Percentiles rank a stretch among this genome's conserved stretches.
Evolutionary conservation across 106 monocot genomes (phyloP).

Genomic region (Chionographis japonica): DNA sequence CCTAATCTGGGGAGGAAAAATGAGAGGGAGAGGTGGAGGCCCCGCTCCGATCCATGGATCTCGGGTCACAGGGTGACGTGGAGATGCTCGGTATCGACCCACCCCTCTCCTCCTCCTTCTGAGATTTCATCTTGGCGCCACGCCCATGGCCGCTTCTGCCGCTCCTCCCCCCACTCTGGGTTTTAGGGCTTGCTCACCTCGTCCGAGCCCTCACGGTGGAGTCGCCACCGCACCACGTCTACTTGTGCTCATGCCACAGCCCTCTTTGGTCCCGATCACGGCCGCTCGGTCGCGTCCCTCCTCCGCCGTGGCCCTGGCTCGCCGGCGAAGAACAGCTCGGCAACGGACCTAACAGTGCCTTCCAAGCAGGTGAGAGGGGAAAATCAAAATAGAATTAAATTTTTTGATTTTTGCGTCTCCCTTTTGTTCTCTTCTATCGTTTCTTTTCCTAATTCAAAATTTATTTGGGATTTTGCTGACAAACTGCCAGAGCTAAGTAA

Average conservation of each 20-base stretch:
- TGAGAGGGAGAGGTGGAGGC: too few species aligned
- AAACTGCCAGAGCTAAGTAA: too few species aligned
- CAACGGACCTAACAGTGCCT: too few species aligned
- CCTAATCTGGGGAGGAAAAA: too few species aligned
- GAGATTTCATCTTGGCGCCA: too few species aligned
- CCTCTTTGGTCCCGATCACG: background rate
- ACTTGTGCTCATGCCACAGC: background rate
- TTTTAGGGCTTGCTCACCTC: background rate
- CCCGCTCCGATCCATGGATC: too few species aligned
- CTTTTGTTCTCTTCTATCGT: background rate
- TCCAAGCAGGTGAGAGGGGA: background rate
- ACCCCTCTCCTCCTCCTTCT: too few species aligned
- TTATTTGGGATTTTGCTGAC: too few species aligned
- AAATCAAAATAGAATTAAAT: too few species aligned
- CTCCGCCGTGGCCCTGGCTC: background rate
- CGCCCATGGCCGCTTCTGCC: background rate
- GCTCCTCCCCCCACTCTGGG: background rate
- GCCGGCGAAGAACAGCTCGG: constrained; percentile 4
- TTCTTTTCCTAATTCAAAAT: too few species aligned
- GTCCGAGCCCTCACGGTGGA: background rate
- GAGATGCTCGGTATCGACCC: too few species aligned
- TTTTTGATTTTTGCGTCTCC: background rate
- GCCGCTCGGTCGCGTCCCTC: background rate
- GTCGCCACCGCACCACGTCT: background rate
- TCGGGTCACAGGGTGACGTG: too few species aligned